Evolutionary conservation across 2,329 filamentous ascomycete species (phyloP), one percentile per base, ranked within the genome.

Genomic region (Nigrospora sphaerica): DNA sequence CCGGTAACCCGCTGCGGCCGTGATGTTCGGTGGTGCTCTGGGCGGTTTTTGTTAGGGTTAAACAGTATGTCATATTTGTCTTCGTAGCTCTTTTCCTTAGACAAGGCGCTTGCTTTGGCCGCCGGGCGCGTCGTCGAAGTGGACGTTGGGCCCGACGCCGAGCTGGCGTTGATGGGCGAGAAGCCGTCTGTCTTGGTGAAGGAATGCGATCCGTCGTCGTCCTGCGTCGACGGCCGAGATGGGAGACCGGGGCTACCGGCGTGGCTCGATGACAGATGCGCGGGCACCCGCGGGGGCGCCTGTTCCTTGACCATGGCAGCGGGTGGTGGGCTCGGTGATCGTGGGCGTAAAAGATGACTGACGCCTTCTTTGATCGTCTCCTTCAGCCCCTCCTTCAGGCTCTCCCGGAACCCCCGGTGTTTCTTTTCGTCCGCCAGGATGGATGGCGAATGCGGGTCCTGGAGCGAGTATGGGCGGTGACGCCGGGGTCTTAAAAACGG

Each of bases 11-110:
- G 70, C 50, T 71, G 72, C 35, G 68, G 72, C 38, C 74, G 69
- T 28, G 23, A 28, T 28, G 23, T 7, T 28, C 23, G 23, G 57
- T 82, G 78, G 53, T 78, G 76, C 57, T 82, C 78, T 1, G 78
- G 78, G 3, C 77, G 71, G 43, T 66, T 74, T 58, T 70, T 76
- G 40, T 72, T 73, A 52, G 74, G 71, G 44, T 77, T 71, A 58
- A 81, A 81, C 47, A 78, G 62, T 42, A 66, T 63, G 54, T 72
- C 69, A 48, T 77, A 76, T 60, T 76, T 76, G 57, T 77, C 73
- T 57, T 79, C 76, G 58, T 74, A 51, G 23, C 46, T 56, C 18
- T 53, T 53, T 9, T 51, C 50, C n/a, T 47, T 47, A 6, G 28
- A 34, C 12, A 52, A 52, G 6, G 47, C 52, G 46, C 54, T 56